Percentiles rank a stretch among this genome's conserved stretches.
Evolutionary conservation across 2,329 filamentous ascomycete genomes (phyloP).

Genomic region (Pseudogymnoascus sp.): DNA sequence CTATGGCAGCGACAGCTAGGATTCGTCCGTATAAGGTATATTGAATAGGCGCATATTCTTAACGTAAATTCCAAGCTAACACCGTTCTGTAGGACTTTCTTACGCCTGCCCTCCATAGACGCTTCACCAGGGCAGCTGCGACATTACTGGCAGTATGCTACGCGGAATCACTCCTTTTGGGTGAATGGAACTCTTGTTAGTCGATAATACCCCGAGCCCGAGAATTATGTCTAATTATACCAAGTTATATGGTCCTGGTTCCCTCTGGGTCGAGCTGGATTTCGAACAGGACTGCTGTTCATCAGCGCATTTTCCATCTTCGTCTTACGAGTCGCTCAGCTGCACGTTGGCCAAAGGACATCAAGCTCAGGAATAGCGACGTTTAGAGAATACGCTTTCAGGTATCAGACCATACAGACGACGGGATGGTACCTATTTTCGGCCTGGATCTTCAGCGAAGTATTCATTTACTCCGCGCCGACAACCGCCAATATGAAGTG

Average conservation of each 20-base stretch:
- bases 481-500: slow-evolving; percentile 56
- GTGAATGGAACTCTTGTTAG: slow-evolving; percentile 55
- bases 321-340: slow-evolving; percentile 75
- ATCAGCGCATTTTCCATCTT: slow-evolving; percentile 68
- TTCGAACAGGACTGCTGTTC: slow-evolving; percentile 70
- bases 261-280: slow-evolving; percentile 64
- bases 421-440: slow-evolving; percentile 70
- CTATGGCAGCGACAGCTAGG: slow-evolving; percentile 26
- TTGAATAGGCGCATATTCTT: slow-evolving; percentile 42
- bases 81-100: slow-evolving; percentile 57
- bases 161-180: slow-evolving; percentile 59
- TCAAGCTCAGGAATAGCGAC: slow-evolving; percentile 60
- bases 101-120: slow-evolving; percentile 77
- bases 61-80: slow-evolving; percentile 52
- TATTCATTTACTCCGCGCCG: slow-evolving; percentile 67
- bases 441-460: slow-evolving; percentile 68
- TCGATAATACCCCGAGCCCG: not conserved
- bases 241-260: slow-evolving; percentile 76
- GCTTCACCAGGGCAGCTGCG: slow-evolving; percentile 71
- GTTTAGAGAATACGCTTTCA: slow-evolving; percentile 49
- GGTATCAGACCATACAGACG: slow-evolving; percentile 54
- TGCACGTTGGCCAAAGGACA: slow-evolving; percentile 67
- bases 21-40: slow-evolving; percentile 31
- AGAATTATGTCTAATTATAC: slow-evolving; percentile 11
- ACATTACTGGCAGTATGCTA: slow-evolving; percentile 67